These are phyloP conservation scores for Angomonas ambiguus DNA, from an alignment of 208 protist species.

Conservation along the genomic window DNA sequence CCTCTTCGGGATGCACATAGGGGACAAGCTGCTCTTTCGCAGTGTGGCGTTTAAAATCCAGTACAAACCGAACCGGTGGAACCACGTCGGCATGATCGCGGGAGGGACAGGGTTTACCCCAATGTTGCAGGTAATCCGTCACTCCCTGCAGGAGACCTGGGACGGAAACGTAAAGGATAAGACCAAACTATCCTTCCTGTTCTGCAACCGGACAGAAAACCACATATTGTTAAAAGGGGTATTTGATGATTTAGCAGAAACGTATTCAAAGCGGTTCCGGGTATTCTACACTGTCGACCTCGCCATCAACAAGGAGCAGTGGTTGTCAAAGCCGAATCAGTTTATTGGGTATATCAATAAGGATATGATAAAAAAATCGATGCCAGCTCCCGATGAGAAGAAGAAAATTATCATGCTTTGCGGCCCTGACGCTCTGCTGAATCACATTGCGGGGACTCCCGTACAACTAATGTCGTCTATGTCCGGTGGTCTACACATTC, in stretches of 20 bases:
- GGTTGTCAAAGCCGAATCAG: slow-evolving; percentile 53
- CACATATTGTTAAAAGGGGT: slow-evolving; percentile 89
- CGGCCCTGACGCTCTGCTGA: slow-evolving; percentile 80
- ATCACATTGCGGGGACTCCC: slow-evolving; percentile 77
- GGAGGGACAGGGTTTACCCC: slow-evolving; percentile 93
- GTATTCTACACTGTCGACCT: slow-evolving; percentile 90
- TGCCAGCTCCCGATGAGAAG: slow-evolving; percentile 72
- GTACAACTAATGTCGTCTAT: slow-evolving; percentile 71
- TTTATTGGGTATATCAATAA: slow-evolving; percentile 70
- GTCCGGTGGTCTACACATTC: slow-evolving; percentile 69
- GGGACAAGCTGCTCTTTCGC: slow-evolving; percentile 80
- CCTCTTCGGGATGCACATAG: slow-evolving; percentile 85
- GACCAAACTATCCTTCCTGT: slow-evolving; percentile 89
- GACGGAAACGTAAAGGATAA: slow-evolving; percentile 68
- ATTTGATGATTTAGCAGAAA: slow-evolving; percentile 77
- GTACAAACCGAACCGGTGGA: slow-evolving; percentile 81
- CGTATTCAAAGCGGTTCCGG: slow-evolving; percentile 69
- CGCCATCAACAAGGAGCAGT: slow-evolving; percentile 65
- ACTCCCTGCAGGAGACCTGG: slow-evolving; percentile 58
- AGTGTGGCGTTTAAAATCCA: slow-evolving; percentile 81
- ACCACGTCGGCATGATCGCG: slow-evolving; percentile 90
- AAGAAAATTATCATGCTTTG: slow-evolving; percentile 89
- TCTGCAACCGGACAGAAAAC: slow-evolving; percentile 90
- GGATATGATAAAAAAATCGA: slow-evolving; percentile 70
- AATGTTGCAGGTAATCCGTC: slow-evolving; percentile 90